phyloP scores from a whole-genome alignment of 257 asterid genomes.

The Oldenlandia corymbosa region DNA sequence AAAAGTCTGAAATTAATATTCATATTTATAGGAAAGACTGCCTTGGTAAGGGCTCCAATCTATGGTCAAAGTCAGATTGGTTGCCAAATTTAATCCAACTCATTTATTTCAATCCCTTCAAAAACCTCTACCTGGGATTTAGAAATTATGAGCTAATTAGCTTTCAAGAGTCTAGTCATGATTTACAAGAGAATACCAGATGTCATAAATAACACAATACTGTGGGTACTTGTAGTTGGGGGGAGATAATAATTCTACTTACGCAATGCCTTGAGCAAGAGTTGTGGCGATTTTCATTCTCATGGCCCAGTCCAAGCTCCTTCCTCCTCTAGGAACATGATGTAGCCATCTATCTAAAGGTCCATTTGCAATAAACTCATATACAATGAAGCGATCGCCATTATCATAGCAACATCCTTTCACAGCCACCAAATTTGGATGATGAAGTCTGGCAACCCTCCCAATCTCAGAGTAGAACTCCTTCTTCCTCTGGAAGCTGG shows the following conservation, averaged over 20 bases:
- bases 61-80: neutral
- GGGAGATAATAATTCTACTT: slow-evolving; percentile 25
- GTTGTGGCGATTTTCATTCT: slow-evolving; percentile 87
- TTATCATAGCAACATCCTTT: slow-evolving; percentile 96
- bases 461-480: slow-evolving; percentile 96
- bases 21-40: neutral
- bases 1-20: neutral
- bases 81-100: neutral
- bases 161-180: neutral
- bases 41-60: neutral
- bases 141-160: neutral
- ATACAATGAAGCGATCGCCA: slow-evolving; percentile 86
- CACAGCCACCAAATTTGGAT: slow-evolving; percentile 83
- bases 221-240: neutral
- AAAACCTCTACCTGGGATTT: neutral
- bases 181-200: neutral
- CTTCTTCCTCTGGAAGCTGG: slow-evolving; percentile 89
- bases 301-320: slow-evolving; percentile 93
- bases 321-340: slow-evolving; percentile 87
- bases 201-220: neutral
- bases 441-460: slow-evolving; percentile 85
- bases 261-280: slow-evolving; percentile 99
- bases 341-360: slow-evolving; percentile 96
- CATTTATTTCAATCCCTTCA: neutral
- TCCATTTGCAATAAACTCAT: slow-evolving; percentile 80